A percentile compares a stretch with the other conserved stretches of the same genome.
Conservation (phyloP, 495 filamentous ascomycete genomes). For the Hyaloscypha bicolor region DNA sequence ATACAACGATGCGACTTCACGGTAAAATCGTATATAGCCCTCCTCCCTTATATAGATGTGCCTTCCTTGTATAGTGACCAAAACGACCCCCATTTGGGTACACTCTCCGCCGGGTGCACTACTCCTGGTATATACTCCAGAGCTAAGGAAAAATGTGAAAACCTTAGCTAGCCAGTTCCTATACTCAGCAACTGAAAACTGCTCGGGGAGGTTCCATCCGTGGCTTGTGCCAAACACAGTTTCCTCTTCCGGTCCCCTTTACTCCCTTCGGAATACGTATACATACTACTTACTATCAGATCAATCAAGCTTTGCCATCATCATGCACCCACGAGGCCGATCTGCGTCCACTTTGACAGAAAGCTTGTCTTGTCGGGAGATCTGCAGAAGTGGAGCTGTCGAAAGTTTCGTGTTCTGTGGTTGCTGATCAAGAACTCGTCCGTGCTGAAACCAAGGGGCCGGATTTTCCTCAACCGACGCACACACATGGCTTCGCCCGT, state of each 20-base stretch:
- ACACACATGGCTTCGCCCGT: background rate
- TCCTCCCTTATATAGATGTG: no score
- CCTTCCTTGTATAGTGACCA: no score
- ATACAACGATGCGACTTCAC: no score
- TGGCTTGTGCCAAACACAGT: background rate
- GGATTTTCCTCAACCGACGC: slow-evolving; percentile 6
- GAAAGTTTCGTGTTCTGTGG: slow-evolving; percentile 11
- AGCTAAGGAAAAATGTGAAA: no score
- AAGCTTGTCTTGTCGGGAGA: slow-evolving; percentile 16
- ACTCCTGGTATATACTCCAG: no score
- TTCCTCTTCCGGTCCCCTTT: no score
- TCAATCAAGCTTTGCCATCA: slow-evolving; percentile 10
- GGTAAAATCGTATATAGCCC: no score
- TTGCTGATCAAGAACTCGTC: background rate
- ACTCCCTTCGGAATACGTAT: background rate
- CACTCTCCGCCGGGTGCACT: no score
- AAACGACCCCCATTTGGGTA: no score
- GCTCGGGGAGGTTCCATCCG: background rate
- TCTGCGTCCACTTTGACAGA: slow-evolving; percentile 14
- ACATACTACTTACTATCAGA: slow-evolving; percentile 3
- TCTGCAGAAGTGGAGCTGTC: background rate
- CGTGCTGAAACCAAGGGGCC: slow-evolving; percentile 18
- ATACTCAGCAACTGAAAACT: no score
- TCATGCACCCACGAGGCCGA: slow-evolving; percentile 6
- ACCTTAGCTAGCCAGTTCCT: no score